Base-by-base conservation (phyloP, 805 yeast species). In the Zygoascus ofunaensis region DNA sequence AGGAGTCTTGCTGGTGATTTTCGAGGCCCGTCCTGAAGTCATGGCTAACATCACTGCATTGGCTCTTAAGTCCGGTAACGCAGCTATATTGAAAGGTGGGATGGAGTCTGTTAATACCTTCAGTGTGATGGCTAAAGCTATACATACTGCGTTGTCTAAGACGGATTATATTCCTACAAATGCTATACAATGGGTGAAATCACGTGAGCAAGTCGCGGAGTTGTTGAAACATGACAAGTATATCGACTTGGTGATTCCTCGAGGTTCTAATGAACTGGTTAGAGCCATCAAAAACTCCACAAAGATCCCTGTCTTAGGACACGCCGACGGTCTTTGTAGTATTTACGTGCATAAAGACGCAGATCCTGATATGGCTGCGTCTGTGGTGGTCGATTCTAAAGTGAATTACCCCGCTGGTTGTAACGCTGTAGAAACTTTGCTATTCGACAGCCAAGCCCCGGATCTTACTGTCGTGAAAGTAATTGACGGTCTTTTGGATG, bases 371-470 rank as follows among this genome's bases (percentile, higher is more conserved):
- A 87, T 85, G 76, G 94, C 97, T 0, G 70, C 74, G 28, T 76
- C 77, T 45, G 77, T 92, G 24, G 71, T 79, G 4, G 75, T 86
- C 22, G 99, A 92, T 63, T 75, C 96, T 3, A 92, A 92, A 65
- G 87, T 96, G 0, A 89, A 87, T 63, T 92, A 92, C 61, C 97
- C 97, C 40, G 98, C 98, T 10, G 99, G 95, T n/a, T 92, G 99
- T 64, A 92, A 92, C 61, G 97, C 98, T 5, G 90, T 77, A 44
- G 99, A 92, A 63, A 86, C 92, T 28, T 64, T 92, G 24, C 71
- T 92, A 45, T 64, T 94, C 39, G 74, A 82, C 62, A 65, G 70
- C 41, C 44, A 35, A 2, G 39, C 23, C 18, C 34, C 37, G 12
- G 43, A 44, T 17, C 61, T 64, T 21, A 66, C 71, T 14, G 41